phyloP scores from a whole-genome alignment of 306 rosid species.

The Lathyrus tuberosus region DNA sequence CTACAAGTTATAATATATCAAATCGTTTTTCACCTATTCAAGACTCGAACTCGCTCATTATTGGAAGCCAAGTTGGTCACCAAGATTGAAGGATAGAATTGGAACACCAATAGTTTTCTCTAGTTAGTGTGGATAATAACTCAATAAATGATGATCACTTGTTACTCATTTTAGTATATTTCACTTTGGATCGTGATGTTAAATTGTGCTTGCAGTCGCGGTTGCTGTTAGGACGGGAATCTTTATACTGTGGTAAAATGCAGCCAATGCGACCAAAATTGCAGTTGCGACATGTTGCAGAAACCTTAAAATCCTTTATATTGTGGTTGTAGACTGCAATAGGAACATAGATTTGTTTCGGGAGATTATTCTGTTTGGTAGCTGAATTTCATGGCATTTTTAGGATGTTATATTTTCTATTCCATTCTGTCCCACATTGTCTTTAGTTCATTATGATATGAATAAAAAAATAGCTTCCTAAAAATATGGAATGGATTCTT shows the following conservation, averaged over 20 bases:
- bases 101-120: constrained; percentile 40
- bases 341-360: neutral
- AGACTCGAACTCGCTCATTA: constrained; percentile 37
- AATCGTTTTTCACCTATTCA: constrained; percentile 40
- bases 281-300: neutral
- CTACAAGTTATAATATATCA: constrained; percentile 31
- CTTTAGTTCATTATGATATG: constrained; percentile 13
- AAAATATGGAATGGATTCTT: neutral
- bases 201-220: neutral
- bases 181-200: neutral
- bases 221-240: neutral
- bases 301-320: neutral
- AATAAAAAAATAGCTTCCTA: neutral
- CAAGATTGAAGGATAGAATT: constrained; percentile 33
- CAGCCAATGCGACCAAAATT: neutral
- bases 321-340: too few species aligned
- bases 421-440: constrained; percentile 10
- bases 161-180: neutral
- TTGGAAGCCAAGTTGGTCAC: constrained; percentile 42
- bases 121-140: constrained; percentile 51
- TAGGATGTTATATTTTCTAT: neutral
- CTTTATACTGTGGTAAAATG: neutral
- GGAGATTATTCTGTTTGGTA: constrained; percentile 13
- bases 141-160: constrained; percentile 23
- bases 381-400: constrained; percentile 16